Conservation (phyloP, 352 stramenopile genomes). For the Phytophthora parvispora region DNA sequence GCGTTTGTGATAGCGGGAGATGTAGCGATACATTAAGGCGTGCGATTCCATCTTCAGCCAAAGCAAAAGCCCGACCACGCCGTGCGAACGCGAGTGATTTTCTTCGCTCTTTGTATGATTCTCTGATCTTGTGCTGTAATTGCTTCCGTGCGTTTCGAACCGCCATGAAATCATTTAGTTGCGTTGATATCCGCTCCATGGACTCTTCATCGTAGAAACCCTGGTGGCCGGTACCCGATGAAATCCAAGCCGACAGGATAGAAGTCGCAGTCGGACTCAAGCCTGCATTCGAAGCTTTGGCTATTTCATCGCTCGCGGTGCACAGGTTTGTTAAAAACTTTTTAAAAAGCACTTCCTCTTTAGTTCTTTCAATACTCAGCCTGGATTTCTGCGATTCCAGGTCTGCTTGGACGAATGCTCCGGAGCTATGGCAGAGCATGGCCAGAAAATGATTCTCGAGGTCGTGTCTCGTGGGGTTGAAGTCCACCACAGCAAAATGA, state of each 20-base stretch:
- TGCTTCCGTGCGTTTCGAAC: constrained; percentile 24
- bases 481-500: constrained; percentile 57
- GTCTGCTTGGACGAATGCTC: constrained; percentile 11
- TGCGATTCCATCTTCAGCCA: constrained; percentile 29
- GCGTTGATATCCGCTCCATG: constrained; percentile 42
- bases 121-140: constrained; percentile 16
- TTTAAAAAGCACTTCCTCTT: constrained; percentile 27
- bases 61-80: constrained; percentile 28
- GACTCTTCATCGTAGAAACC: constrained; percentile 31
- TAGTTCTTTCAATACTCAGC: constrained; percentile 20
- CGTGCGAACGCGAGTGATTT: constrained; percentile 26
- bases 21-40: constrained; percentile 14
- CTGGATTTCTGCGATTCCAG: constrained; percentile 21
- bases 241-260: constrained; percentile 36
- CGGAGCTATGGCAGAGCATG: constrained; percentile 28
- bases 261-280: constrained; percentile 13
- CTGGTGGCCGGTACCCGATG: constrained; percentile 16
- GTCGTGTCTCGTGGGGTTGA: constrained; percentile 44
- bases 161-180: constrained; percentile 35
- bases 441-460: constrained; percentile 51
- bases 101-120: constrained; percentile 10
- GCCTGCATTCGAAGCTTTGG: constrained; percentile 8
- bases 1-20: constrained; percentile 23
- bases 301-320: constrained; percentile 21
- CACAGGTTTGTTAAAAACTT: constrained; percentile 28